Percentiles rank a stretch among this genome's conserved stretches.
phyloP scores from a whole-genome alignment of 2,329 filamentous ascomycete genomes.

The Xylariaceae sp. region DNA sequence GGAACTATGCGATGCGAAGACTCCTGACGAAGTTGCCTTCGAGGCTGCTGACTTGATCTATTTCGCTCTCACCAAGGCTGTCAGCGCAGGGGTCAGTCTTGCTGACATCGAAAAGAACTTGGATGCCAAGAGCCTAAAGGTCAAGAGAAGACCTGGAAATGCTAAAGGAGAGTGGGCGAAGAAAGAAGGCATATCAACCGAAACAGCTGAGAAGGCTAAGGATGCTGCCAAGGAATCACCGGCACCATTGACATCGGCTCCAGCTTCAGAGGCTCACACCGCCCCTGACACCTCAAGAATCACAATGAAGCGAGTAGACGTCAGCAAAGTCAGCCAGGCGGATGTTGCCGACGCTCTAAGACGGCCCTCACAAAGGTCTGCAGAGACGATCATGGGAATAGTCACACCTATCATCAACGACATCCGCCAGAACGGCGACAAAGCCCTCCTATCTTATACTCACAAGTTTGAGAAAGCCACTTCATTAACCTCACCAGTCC shows the following conservation, averaged over 20 bases:
- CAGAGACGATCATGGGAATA: slow-evolving; percentile 88
- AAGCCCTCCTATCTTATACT: slow-evolving; percentile 84
- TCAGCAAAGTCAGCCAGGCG: slow-evolving; percentile 57
- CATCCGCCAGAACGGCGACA: slow-evolving; percentile 78
- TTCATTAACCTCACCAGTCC: slow-evolving; percentile 80
- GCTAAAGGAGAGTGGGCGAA: slow-evolving; percentile 91
- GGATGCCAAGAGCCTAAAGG: slow-evolving; percentile 91
- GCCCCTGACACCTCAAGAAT: slow-evolving; percentile 52
- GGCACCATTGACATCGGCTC: slow-evolving; percentile 32
- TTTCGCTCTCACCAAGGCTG: slow-evolving; percentile 88
- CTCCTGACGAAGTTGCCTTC: slow-evolving; percentile 80
- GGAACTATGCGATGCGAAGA: slow-evolving; percentile 83
- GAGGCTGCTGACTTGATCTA: slow-evolving; percentile 95
- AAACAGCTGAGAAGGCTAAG: slow-evolving; percentile 30
- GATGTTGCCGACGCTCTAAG: slow-evolving; percentile 73
- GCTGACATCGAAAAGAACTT: slow-evolving; percentile 89
- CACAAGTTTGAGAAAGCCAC: slow-evolving; percentile 98
- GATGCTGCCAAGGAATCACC: slow-evolving; percentile 34
- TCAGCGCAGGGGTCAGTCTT: slow-evolving; percentile 77
- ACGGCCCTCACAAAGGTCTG: slow-evolving; percentile 88
- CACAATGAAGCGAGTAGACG: slow-evolving; percentile 75
- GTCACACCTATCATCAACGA: slow-evolving; percentile 89
- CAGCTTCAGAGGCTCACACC: slow-evolving; percentile 40
- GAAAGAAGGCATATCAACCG: slow-evolving; percentile 64
- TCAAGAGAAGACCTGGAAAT: slow-evolving; percentile 88